phyloP scores from a whole-genome alignment of 2,329 filamentous ascomycete genomes.

The Cytospora leucostoma region DNA sequence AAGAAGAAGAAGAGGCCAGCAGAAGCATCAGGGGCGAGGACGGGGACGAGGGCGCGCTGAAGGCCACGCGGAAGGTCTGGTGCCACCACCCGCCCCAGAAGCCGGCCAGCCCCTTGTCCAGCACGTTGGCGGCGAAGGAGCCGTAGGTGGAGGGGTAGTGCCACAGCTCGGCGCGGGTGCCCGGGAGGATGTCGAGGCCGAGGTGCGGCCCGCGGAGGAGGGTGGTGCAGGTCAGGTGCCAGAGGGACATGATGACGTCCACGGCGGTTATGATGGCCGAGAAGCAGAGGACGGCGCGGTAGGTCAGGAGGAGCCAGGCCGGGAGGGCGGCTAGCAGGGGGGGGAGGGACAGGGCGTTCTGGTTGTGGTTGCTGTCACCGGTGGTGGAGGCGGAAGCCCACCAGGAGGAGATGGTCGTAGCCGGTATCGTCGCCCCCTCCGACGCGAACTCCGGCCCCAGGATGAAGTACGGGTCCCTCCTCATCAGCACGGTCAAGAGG shows the following conservation, averaged over 20 bases:
- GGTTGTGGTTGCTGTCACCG: constrained; percentile 43
- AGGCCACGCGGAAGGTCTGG: constrained; percentile 78
- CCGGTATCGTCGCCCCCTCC: constrained; percentile 27
- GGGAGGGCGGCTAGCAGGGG: constrained; percentile 47
- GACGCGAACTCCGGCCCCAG: constrained; percentile 43
- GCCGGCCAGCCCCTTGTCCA: constrained; percentile 72
- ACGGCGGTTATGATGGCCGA: constrained; percentile 62
- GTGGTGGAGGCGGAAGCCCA: constrained; percentile 34
- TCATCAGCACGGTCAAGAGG: constrained; percentile 65
- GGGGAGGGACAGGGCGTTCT: constrained; percentile 49
- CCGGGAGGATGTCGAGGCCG: constrained; percentile 53
- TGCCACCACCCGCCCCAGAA: constrained; percentile 92
- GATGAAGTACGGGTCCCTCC: constrained; percentile 78
- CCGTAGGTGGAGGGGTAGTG: constrained; percentile 59
- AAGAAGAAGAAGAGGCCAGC: too few species aligned
- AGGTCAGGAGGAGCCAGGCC: constrained; percentile 49
- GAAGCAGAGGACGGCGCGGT: constrained; percentile 59
- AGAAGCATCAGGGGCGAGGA: constrained; percentile 44
- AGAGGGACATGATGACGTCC: constrained; percentile 59
- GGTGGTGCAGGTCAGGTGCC: constrained; percentile 58
- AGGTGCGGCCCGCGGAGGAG: too few species aligned
- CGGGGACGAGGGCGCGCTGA: constrained; percentile 60
- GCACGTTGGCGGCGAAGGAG: constrained; percentile 49
- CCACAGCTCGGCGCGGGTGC: constrained; percentile 53
- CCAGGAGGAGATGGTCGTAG: too few species aligned